Conservation (phyloP, 2,329 filamentous ascomycete genomes). For the Exophiala xenobiotica region DNA sequence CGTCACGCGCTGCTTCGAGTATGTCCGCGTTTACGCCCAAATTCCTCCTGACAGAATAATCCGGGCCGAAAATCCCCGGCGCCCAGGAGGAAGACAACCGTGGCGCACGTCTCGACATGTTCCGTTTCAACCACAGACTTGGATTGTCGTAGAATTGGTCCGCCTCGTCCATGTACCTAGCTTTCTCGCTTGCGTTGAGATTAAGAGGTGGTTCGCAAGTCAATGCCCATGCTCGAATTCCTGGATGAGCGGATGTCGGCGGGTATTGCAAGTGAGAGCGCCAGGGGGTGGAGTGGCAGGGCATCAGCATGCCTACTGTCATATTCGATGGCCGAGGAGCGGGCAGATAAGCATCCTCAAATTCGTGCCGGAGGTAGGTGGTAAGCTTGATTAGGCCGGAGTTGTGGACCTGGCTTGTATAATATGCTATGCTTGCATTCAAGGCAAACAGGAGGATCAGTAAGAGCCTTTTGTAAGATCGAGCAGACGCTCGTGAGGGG, state of each 20-base stretch:
- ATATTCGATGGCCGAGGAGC: conserved; percentile 39
- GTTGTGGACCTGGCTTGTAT: conserved; percentile 75
- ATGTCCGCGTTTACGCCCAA: neutral
- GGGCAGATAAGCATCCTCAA: conserved; percentile 58
- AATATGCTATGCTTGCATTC: conserved; percentile 71
- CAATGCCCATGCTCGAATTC: conserved; percentile 76
- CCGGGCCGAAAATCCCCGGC: conserved; percentile 37
- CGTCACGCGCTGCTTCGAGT: conserved; percentile 8
- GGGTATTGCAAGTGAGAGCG: conserved; percentile 80
- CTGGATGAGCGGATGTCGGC: conserved; percentile 22
- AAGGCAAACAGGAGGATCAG: conserved; percentile 59
- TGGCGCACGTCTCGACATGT: conserved; percentile 44
- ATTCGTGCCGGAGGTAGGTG: conserved; percentile 70
- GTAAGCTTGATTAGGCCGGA: conserved; percentile 74
- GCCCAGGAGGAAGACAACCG: too few relatives aligned
- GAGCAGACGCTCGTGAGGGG: conserved; percentile 34
- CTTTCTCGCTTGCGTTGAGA: conserved; percentile 60
- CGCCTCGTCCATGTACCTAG: conserved; percentile 78
- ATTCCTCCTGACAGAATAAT: conserved; percentile 4
- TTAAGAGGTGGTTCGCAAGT: conserved; percentile 86
- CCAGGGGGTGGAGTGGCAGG: conserved; percentile 96
- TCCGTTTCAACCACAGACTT: conserved; percentile 55
- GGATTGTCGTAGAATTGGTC: conserved; percentile 80
- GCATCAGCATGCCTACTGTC: conserved; percentile 79
- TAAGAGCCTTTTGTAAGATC: conserved; percentile 52